Evolutionary conservation across 768 basidiomycete species (phyloP).

Genomic region (Lentinus brumalis): DNA sequence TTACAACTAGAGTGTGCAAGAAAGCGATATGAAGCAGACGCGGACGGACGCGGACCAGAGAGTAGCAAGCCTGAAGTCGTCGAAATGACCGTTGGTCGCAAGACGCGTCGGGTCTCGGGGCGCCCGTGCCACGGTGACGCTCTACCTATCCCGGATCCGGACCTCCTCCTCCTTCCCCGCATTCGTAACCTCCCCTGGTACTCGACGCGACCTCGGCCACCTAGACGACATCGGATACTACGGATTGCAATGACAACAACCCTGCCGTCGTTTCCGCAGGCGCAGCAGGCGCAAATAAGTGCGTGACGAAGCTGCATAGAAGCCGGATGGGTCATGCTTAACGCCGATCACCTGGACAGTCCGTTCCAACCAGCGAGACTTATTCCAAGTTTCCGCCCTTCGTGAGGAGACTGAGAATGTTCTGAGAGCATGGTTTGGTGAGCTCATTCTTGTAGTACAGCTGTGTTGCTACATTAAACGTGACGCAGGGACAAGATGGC

Average conservation of each 20-base stretch:
- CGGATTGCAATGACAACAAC: constrained; percentile 22
- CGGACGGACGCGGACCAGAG: background rate
- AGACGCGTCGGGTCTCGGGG: constrained; percentile 8
- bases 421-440: constrained; percentile 78
- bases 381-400: constrained; percentile 74
- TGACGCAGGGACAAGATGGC: constrained; percentile 71
- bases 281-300: constrained; percentile 90
- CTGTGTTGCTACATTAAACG: constrained; percentile 12
- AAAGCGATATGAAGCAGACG: background rate
- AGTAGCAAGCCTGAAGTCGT: constrained; percentile 10
- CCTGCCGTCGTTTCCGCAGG: constrained; percentile 61
- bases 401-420: constrained; percentile 76
- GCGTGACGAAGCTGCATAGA: constrained; percentile 31
- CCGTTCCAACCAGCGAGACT: constrained; percentile 81
- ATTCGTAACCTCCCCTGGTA: background rate
- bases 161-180: background rate
- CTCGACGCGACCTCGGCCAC: background rate
- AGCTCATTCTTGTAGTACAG: constrained; percentile 18
- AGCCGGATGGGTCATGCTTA: background rate
- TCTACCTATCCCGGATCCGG: constrained; percentile 4
- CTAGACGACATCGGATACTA: constrained; percentile 12
- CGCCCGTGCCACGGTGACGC: background rate
- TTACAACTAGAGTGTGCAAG: background rate
- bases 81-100: constrained; percentile 1
- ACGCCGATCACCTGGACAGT: constrained; percentile 44